Conservation (phyloP, 495 filamentous ascomycete species). For the Schizothecium vesticola region DNA sequence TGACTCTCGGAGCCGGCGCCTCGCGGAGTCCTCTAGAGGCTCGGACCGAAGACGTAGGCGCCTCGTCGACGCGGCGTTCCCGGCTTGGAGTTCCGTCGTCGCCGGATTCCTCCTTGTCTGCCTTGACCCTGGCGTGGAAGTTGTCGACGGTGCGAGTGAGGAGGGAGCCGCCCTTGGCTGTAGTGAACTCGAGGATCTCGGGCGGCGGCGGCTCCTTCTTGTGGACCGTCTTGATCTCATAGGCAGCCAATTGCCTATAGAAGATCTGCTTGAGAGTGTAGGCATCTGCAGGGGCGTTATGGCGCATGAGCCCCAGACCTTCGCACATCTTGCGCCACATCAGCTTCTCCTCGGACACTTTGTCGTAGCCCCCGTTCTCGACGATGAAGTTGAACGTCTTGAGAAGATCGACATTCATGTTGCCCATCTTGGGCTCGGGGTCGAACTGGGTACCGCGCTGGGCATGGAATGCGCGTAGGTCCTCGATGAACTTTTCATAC, state of each 20-base stretch:
- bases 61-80: constrained; percentile 57
- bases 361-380: constrained; percentile 72
- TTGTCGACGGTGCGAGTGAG: constrained; percentile 74
- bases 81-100: constrained; percentile 60
- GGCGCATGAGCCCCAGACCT: constrained; percentile 54
- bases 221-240: constrained; percentile 68
- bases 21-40: constrained; percentile 68
- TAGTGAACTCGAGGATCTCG: constrained; percentile 71
- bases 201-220: constrained; percentile 71
- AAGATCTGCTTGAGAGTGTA: constrained; percentile 76
- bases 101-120: constrained; percentile 48
- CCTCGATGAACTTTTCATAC: constrained; percentile 64
- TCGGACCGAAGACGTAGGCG: constrained; percentile 49
- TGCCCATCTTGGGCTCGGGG: constrained; percentile 66
- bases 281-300: constrained; percentile 64
- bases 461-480: constrained; percentile 57
- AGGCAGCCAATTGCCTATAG: constrained; percentile 78
- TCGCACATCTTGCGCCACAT: constrained; percentile 69
- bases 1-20: constrained; percentile 68
- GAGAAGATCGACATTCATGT: constrained; percentile 62
- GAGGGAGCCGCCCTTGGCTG: constrained; percentile 69
- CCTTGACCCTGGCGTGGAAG: constrained; percentile 44
- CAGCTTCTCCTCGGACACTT: constrained; percentile 70
- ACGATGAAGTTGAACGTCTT: constrained; percentile 66
- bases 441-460: constrained; percentile 69